Evolutionary conservation across 805 yeast species (phyloP).

Genomic region (Pichia heedii): DNA sequence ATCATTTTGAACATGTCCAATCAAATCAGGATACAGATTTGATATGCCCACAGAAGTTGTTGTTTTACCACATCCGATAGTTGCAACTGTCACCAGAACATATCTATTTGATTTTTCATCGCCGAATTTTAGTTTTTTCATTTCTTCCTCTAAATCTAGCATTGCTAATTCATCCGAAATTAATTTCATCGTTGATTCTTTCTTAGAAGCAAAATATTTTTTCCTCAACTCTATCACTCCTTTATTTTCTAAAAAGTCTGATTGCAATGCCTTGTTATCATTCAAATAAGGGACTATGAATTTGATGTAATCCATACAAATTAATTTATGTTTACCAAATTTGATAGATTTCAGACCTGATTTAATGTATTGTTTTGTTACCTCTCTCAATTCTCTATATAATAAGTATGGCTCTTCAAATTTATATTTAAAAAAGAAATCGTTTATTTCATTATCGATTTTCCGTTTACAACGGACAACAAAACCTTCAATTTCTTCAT

Average conservation of each 20-base stretch:
- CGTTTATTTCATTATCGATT: constrained; percentile 17
- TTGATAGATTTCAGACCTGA: constrained; percentile 30
- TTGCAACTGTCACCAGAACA: constrained; percentile 74
- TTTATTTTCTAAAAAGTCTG: constrained; percentile 42
- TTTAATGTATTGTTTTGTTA: constrained; percentile 50
- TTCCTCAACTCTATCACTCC: constrained; percentile 74
- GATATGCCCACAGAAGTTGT: constrained; percentile 59
- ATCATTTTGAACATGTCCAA: constrained; percentile 82
- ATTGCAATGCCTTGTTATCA: constrained; percentile 36
- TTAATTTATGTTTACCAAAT: constrained; percentile 41
- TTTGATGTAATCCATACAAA: constrained; percentile 59
- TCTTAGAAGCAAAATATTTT: constrained; percentile 44
- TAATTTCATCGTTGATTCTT: constrained; percentile 49
- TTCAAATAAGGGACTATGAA: constrained; percentile 54
- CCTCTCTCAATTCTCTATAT: constrained; percentile 87
- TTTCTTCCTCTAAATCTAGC: constrained; percentile 22
- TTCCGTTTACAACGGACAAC: constrained; percentile 59
- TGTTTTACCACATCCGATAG: constrained; percentile 93
- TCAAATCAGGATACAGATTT: constrained; percentile 41
- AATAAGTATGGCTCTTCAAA: constrained; percentile 91
- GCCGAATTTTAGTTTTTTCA: constrained; percentile 18
- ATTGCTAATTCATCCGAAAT: constrained; percentile 37
- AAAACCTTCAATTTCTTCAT: constrained; percentile 83
- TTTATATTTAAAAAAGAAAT: constrained; percentile 83
- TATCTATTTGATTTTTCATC: constrained; percentile 38